Conservation (phyloP, 1,139 yeast species). For the Taphrina pruni region DNA sequence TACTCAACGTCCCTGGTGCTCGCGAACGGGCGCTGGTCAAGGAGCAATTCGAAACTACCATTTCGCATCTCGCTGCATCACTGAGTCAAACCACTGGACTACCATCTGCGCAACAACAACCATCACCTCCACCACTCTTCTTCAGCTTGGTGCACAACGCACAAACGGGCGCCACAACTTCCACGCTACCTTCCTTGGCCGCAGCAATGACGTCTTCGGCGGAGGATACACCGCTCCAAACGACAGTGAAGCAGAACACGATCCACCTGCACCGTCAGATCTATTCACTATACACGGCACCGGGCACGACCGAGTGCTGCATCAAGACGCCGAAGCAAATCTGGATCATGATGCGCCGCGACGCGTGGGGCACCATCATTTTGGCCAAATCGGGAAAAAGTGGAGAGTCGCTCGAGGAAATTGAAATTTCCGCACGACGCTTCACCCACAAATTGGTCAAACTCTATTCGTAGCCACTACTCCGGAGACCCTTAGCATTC, state of each 20-base stretch:
- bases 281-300: background rate
- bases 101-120: background rate
- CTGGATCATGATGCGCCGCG: constrained; percentile 22
- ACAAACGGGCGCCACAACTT: constrained; percentile 7
- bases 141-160: constrained; percentile 27
- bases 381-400: constrained; percentile 18
- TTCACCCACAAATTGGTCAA: background rate
- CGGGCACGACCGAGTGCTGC: background rate
- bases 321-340: constrained; percentile 20
- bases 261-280: constrained; percentile 26
- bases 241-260: constrained; percentile 20
- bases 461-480: background rate
- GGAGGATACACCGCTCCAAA: constrained; percentile 25
- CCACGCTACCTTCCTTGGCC: constrained; percentile 19
- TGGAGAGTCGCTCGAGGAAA: constrained; percentile 34
- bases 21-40: constrained; percentile 13
- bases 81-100: background rate
- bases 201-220: background rate
- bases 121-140: constrained; percentile 5
- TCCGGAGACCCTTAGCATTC: too few species aligned
- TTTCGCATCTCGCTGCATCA: background rate
- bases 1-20: constrained; percentile 4
- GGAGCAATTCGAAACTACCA: background rate
- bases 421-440: constrained; percentile 6
- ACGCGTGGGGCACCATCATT: constrained; percentile 17